phyloP scores from a whole-genome alignment of 768 basidiomycete species.

The Kondoa malvinella region DNA sequence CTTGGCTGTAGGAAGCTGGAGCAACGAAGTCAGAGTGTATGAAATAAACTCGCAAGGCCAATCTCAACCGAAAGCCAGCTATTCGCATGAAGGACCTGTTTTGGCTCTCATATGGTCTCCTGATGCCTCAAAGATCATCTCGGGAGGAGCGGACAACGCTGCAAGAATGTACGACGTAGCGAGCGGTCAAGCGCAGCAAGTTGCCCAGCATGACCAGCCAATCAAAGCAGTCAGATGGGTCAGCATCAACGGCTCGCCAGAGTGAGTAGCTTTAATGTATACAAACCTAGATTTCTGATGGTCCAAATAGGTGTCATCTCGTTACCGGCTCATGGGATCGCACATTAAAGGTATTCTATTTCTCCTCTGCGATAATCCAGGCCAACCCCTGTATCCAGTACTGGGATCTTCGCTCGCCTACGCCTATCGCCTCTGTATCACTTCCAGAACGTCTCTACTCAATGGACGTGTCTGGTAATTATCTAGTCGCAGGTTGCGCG shows the following conservation, averaged over 20 bases:
- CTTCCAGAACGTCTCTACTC: conserved; percentile 87
- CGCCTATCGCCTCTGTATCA: conserved; percentile 56
- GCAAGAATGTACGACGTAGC: conserved; percentile 81
- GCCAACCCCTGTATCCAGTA: conserved; percentile 41
- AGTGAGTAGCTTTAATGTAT: not conserved
- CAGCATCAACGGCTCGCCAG: conserved; percentile 6
- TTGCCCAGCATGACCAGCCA: conserved; percentile 25
- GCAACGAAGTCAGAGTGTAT: conserved; percentile 77
- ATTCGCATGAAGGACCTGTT: conserved; percentile 75
- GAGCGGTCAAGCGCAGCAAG: conserved; percentile 44
- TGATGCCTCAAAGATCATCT: conserved; percentile 65
- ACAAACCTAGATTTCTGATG: not conserved
- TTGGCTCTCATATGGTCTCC: conserved; percentile 70
- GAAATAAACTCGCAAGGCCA: conserved; percentile 60
- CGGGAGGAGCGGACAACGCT: conserved; percentile 85
- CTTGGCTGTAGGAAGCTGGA: conserved; percentile 85
- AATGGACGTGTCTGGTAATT: conserved; percentile 26
- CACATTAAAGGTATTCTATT: conserved; percentile 61
- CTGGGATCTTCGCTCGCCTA: conserved; percentile 71
- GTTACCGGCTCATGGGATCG: conserved; percentile 98
- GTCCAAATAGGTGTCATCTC: conserved; percentile 41
- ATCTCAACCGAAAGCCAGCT: conserved; percentile 77
- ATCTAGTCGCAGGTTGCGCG: conserved; percentile 4
- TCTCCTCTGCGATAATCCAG: conserved; percentile 4
- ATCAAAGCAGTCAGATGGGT: conserved; percentile 24